Evolutionary conservation across 179 eudicot genomes (phyloP).

Genomic region (Actinidia arguta): DNA sequence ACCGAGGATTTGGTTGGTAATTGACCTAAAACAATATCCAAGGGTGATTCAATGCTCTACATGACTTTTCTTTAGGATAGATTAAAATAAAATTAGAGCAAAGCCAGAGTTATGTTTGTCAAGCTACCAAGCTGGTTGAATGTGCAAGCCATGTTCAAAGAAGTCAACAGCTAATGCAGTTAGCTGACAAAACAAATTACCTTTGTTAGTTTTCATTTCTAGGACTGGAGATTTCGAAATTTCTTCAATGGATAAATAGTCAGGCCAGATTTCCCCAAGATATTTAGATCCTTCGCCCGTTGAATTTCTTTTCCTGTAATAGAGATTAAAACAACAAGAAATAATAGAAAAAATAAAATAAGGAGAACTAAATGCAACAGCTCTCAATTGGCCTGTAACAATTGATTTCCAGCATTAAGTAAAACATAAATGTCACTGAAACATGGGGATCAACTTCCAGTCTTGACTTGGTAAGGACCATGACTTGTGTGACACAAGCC

Average conservation of each 20-base stretch:
- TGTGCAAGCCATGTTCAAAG: slow-evolving; percentile 6
- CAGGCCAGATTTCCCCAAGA: slow-evolving; percentile 5
- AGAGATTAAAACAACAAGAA: background rate
- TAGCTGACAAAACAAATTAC: background rate
- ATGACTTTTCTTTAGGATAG: background rate
- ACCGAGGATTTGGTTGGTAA: no score
- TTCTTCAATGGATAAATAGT: slow-evolving; percentile 4
- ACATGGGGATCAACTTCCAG: no score
- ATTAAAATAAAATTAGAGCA: background rate
- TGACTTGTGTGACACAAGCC: no score
- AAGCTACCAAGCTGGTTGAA: background rate
- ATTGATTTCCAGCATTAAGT: no score
- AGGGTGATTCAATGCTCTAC: background rate
- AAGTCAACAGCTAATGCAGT: background rate
- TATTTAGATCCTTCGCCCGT: slow-evolving; percentile 5
- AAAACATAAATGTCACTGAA: no score
- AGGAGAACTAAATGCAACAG: background rate
- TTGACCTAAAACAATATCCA: background rate
- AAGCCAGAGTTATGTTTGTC: background rate
- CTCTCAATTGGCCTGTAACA: no score
- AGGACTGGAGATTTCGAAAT: background rate
- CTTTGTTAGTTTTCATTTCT: background rate
- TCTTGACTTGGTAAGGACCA: no score
- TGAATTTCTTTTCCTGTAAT: slow-evolving; percentile 10
- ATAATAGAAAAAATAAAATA: background rate